Conservation (phyloP, 1,284 basidiomycete species). For the Phenoliferia sp. region DNA sequence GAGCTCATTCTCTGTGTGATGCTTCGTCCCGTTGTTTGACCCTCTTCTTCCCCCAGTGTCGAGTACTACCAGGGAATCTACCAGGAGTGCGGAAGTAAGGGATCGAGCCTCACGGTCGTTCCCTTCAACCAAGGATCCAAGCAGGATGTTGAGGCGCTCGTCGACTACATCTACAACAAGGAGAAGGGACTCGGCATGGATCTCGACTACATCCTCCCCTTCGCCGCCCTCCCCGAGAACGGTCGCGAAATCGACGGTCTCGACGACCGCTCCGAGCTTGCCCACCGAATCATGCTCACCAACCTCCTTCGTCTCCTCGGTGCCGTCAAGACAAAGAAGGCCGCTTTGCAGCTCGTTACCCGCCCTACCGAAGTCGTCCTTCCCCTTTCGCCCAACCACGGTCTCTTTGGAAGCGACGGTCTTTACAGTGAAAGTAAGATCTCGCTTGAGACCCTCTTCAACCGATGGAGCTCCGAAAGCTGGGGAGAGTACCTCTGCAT, state of each 20-base stretch:
- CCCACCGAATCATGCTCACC: conserved; percentile 68
- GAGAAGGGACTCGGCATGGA: conserved; percentile 58
- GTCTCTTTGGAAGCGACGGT: conserved; percentile 95
- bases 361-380: conserved; percentile 97
- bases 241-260: conserved; percentile 95
- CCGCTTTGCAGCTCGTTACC: conserved; percentile 89
- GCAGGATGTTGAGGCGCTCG: conserved; percentile 93
- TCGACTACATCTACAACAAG: conserved; percentile 96
- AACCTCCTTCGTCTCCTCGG: conserved; percentile 93
- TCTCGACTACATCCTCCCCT: conserved; percentile 95
- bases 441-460: conserved; percentile 93
- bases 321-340: conserved; percentile 96
- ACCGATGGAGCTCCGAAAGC: conserved; percentile 95
- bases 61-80: conserved; percentile 99
- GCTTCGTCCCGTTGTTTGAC: conserved; percentile 14
- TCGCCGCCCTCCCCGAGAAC: conserved; percentile 97
- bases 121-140: conserved; percentile 98
- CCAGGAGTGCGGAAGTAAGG: conserved; percentile 89
- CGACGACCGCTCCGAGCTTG: conserved; percentile 95
- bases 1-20: neutral
- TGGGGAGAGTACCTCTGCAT: conserved; percentile 99
- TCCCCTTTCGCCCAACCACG: conserved; percentile 95
- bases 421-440: conserved; percentile 99
- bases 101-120: conserved; percentile 91
- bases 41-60: conserved; percentile 57